Evolutionary conservation across 495 filamentous ascomycete genomes (phyloP).

Genomic region (Penicillium simplicissimum): DNA sequence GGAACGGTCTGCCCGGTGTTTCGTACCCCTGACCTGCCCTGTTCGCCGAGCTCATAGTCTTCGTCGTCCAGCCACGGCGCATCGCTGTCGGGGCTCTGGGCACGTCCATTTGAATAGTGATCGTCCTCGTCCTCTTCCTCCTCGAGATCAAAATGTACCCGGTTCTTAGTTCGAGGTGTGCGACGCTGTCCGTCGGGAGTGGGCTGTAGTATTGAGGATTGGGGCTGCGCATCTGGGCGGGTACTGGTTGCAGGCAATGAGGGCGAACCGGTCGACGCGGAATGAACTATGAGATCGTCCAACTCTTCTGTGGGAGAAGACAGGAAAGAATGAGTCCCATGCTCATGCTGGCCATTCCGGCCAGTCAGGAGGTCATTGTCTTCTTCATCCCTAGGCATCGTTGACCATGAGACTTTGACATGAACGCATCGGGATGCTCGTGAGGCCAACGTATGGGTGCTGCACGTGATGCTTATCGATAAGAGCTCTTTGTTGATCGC

Average conservation of each 20-base stretch:
- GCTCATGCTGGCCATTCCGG: slow-evolving; percentile 27
- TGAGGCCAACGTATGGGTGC: slow-evolving; percentile 15
- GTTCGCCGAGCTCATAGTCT: slow-evolving; percentile 46
- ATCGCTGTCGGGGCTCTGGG: slow-evolving; percentile 41
- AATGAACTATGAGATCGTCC: slow-evolving; percentile 30
- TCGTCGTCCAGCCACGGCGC: slow-evolving; percentile 57
- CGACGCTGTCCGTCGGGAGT: slow-evolving; percentile 48
- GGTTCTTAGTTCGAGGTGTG: slow-evolving; percentile 75
- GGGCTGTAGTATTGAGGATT: slow-evolving; percentile 49
- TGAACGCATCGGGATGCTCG: too few species aligned
- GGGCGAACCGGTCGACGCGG: slow-evolving; percentile 21
- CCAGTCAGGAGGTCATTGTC: slow-evolving; percentile 33
- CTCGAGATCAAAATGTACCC: slow-evolving; percentile 86
- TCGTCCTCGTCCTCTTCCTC: slow-evolving; percentile 33
- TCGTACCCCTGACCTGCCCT: slow-evolving; percentile 22
- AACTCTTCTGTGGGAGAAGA: slow-evolving; percentile 27
- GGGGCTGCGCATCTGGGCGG: slow-evolving; percentile 29
- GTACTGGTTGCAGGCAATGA: slow-evolving; percentile 16
- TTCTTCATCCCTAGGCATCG: slow-evolving; percentile 48
- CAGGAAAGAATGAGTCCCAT: slow-evolving; percentile 35
- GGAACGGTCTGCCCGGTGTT: slow-evolving; percentile 59
- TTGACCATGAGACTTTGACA: slow-evolving; percentile 34
- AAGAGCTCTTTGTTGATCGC: slow-evolving; percentile 11
- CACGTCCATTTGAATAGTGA: slow-evolving; percentile 38
- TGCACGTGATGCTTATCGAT: slow-evolving; percentile 27